Evolutionary conservation across 352 stramenopile species (phyloP), one percentile per base, ranked within the genome.

Genomic region (Globisporangium viniferum): DNA sequence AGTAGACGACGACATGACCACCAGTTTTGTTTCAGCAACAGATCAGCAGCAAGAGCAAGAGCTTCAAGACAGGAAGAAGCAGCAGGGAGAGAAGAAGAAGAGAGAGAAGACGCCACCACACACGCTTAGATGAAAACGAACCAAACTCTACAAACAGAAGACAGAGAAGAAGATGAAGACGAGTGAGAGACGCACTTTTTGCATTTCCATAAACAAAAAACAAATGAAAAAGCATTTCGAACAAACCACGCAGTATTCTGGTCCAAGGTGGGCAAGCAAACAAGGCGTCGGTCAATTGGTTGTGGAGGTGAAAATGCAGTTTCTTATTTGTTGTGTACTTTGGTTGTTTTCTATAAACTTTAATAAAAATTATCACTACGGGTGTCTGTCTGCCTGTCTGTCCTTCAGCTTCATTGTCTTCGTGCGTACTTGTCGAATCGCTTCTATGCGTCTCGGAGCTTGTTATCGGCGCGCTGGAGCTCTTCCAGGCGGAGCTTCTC

Each of bases 401-500:
- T 44, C 36, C 36, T 44, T 44, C 39, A n/a, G n/a, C 39, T 46
- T 33, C 29, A 33, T 33, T 33, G 29, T 33, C 0, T 33, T 33
- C 29, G 29, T 33, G 0, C 29, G 29, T 33, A 33, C 5, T 4
- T 33, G 29, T 33, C 29, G 29, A n/a, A 33, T 33, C 29, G 3
- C 29, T 33, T 33, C 29, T 33, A 33, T 12, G 63, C 29, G 39
- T 27, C 66, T 12, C 78, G 78, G 18, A 79, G 59, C 57, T 79
- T 83, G 35, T 77, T 62, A 60, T 94, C 86, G n/a, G 62, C 71
- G 51, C 84, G 80, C 57, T 94, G 84, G 9, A 88, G 67, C 70
- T 88, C 83, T 76, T 94, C 84, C 24, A 94, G 69, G 7, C 76
- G 77, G 29, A 94, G 64, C 59, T 94, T 94, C 61, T 90, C 79